A percentile compares a stretch with the other conserved stretches of the same genome.
phyloP scores from a whole-genome alignment of 371 early-diverging fungal species.

The Syncephalis fuscata region DNA sequence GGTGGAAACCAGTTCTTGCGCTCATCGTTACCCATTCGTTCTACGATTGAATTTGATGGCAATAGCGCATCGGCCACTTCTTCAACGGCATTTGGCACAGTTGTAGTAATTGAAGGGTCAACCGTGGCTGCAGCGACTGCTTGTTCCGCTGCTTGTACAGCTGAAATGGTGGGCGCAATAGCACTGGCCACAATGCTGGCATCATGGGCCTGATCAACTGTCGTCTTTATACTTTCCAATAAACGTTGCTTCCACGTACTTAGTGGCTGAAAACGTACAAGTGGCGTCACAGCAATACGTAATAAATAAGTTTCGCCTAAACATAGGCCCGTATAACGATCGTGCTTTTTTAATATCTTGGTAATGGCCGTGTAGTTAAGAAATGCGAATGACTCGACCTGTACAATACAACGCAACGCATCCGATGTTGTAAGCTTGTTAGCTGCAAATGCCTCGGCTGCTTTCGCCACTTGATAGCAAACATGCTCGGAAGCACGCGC shows the following conservation, averaged over 20 bases:
- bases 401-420: conserved; percentile 23
- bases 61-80: too few relatives aligned
- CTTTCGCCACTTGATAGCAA: conserved; percentile 15
- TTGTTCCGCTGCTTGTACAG: background rate
- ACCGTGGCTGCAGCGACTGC: conserved; percentile 9
- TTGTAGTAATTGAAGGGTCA: conserved; percentile 11
- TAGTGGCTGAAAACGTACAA: conserved; percentile 39
- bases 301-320: conserved; percentile 55
- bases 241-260: conserved; percentile 40
- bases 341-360: conserved; percentile 48
- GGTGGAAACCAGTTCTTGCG: conserved; percentile 20
- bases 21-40: background rate
- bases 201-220: conserved; percentile 12
- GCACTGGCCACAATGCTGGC: conserved; percentile 6
- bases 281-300: conserved; percentile 37
- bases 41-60: too few relatives aligned
- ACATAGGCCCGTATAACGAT: conserved; percentile 47
- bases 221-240: conserved; percentile 22
- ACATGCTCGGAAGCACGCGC: conserved; percentile 25
- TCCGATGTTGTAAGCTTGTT: conserved; percentile 9
- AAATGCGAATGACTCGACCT: conserved; percentile 34
- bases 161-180: conserved; percentile 6
- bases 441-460: conserved; percentile 7
- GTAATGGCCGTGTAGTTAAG: conserved; percentile 44
- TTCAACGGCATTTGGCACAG: too few relatives aligned